These are phyloP conservation scores for Pigoraptor vietnamica DNA, from an alignment of 78 protist genomes.

Conservation along the genomic window DNA sequence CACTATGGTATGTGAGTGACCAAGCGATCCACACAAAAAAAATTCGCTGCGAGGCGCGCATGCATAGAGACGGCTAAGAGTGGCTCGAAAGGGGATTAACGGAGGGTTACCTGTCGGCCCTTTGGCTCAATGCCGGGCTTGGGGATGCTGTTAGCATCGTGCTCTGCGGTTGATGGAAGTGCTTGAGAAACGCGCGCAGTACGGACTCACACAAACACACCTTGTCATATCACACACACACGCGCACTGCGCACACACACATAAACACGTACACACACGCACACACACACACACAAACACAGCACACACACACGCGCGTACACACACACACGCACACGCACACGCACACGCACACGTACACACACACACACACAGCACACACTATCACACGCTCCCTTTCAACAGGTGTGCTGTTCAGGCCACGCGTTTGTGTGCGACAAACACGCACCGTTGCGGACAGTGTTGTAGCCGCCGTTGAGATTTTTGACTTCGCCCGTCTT, in stretches of 20 bases:
- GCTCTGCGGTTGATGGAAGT: not conserved
- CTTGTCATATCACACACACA: too few relatives aligned
- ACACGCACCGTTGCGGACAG: not conserved
- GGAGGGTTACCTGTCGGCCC: too few relatives aligned
- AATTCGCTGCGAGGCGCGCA: too few relatives aligned
- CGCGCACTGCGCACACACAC: not conserved
- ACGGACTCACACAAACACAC: not conserved
- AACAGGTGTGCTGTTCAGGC: not conserved
- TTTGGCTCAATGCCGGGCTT: not conserved
- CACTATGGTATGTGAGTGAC: too few relatives aligned
- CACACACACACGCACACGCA: not conserved
- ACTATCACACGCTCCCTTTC: not conserved
- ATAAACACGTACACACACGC: too few relatives aligned
- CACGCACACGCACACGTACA: not conserved
- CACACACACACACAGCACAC: not conserved
- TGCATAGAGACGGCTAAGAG: too few relatives aligned
- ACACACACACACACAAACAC: not conserved
- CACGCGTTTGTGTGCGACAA: too few relatives aligned
- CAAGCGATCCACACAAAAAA: too few relatives aligned
- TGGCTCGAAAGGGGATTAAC: too few relatives aligned
- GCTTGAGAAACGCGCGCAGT: not conserved
- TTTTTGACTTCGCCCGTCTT: not conserved
- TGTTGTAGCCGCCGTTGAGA: not conserved
- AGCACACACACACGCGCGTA: not conserved
- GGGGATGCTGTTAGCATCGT: not conserved